Evolutionary conservation across 441 rosid genomes (phyloP), one percentile per base, ranked within the genome.

Genomic region (Macaranga tanarius): DNA sequence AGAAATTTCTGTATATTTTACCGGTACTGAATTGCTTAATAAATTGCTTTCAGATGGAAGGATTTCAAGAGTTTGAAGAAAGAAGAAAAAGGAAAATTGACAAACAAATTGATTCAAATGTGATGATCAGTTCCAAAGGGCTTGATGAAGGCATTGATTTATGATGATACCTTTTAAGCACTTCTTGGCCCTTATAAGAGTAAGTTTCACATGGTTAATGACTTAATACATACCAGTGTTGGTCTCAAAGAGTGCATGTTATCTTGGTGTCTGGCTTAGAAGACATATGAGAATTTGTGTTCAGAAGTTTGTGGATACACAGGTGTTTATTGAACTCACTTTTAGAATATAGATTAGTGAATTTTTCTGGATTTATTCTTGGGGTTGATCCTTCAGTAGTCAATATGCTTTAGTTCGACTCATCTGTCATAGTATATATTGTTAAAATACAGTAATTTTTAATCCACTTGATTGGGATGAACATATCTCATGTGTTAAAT

Each of bases 71-170:
- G 67, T 92, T 92, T 76, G 96, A 95, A 85, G 88, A 83, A 63
- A 88, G 97, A 87, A 87, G 99, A 76, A 95, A 87, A 88, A 91
- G 81, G 87, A 95, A 95, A 79, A 90, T 90, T 57, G 99, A 95
- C 86, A 92, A 95, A 82, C 99, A 95, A 75, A 95, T 95, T 28
- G 99, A 95, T 83, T 89, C 95, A 1, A 95, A 95, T 62, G 97
- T 92, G 84, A 92, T 94, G 97, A 94, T 94, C 50, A 69, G 97
- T 81, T 94, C 97, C 7, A 88, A 86, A 79, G 97, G 92, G 80
- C 95, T 94, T 7, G 99, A 94, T 54, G 95, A 89, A 76, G 99
- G 99, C 55, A 87, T 95, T 67, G 99, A 95, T 80, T 82, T 89
- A 78, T 88, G 84, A 86, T 57, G 19, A 15, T 58, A 40, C 20